Evolutionary conservation across 768 basidiomycete genomes (phyloP).

Genomic region (Tricholoma bakamatsutake): DNA sequence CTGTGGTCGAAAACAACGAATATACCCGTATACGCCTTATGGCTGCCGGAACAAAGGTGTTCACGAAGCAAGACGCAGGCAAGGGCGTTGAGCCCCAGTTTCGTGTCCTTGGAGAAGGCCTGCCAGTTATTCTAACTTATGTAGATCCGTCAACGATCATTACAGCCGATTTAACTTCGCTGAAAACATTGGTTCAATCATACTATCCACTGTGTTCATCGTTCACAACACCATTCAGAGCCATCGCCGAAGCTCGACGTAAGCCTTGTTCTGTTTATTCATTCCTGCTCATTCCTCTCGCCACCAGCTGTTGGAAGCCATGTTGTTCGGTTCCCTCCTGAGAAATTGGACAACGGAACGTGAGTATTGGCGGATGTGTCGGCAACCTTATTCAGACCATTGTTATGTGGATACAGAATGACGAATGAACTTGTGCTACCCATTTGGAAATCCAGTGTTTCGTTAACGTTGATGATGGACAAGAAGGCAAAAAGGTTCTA

Average conservation of each 20-base stretch:
- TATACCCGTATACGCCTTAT: slow-evolving; percentile 82
- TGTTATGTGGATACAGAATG: slow-evolving; percentile 38
- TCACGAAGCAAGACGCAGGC: slow-evolving; percentile 81
- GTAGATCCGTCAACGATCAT: slow-evolving; percentile 61
- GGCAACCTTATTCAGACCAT: not conserved
- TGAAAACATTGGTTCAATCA: slow-evolving; percentile 66
- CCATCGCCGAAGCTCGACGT: slow-evolving; percentile 50
- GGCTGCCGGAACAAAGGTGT: slow-evolving; percentile 90
- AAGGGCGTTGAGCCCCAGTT: slow-evolving; percentile 57
- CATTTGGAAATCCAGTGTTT: slow-evolving; percentile 90
- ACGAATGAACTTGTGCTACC: slow-evolving; percentile 85
- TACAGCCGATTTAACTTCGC: slow-evolving; percentile 43
- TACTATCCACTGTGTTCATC: slow-evolving; percentile 74
- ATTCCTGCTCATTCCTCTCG: not conserved
- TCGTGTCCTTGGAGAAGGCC: slow-evolving; percentile 78
- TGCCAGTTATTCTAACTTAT: slow-evolving; percentile 81
- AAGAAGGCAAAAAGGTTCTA: slow-evolving; percentile 93
- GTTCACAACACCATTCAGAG: slow-evolving; percentile 57
- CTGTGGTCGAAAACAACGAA: slow-evolving; percentile 76
- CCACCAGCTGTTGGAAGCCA: slow-evolving; percentile 61
- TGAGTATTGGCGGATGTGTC: slow-evolving; percentile 27
- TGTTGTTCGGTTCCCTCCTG: slow-evolving; percentile 62
- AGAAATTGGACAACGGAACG: slow-evolving; percentile 45
- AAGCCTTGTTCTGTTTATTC: slow-evolving; percentile 18
- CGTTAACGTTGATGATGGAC: slow-evolving; percentile 88